Evolutionary conservation across 2,329 filamentous ascomycete species (phyloP), one percentile per base, ranked within the genome.

Genomic region (Nigrograna mackinnonii): DNA sequence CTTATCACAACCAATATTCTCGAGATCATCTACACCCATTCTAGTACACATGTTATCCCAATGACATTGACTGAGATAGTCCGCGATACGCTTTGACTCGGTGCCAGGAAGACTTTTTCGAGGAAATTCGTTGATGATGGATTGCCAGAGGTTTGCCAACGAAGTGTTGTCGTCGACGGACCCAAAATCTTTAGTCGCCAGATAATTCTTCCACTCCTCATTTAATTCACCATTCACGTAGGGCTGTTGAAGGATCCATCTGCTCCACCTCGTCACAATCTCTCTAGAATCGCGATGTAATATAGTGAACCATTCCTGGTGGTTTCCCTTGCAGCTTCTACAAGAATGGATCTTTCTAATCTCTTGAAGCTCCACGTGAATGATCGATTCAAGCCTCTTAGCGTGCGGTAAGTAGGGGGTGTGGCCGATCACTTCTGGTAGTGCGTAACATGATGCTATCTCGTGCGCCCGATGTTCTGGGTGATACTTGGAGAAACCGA

Each of bases 281-380:
- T 39, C 37, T 18, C 37, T 31, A 33, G 37, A 39, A 33, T 39
- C 28, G 26, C 24, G 28, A 33, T 39, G 37, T 22, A 33, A 39
- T 39, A 39, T 32, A 32, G 37, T 39, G 37, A 39, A 39, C 37
- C 37, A 39, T 39, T 39, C 37, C 24, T 39, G 37, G 28, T 39
- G 37, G 16, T 31, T 39, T 39, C 37, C 24, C 37, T 33, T 31
- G 37, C 37, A 39, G 20, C 18, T 39, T 33, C 37, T 33, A 39
- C 37, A 39, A 39, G 24, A 30, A 32, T 39, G 37, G 24, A 39
- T 39, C 37, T 39, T 39, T 22, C 37, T 31, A 22, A 32, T 32
- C 24, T 31, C 37, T 31, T 31, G 28, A 39, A 39, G 37, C 28
- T 39, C 37, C 24, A 33, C 28, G 37, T 39, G 37, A 39, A 39